Evolutionary conservation across 2,329 filamentous ascomycete species (phyloP).

Genomic region (Pleoardoris graminearum): DNA sequence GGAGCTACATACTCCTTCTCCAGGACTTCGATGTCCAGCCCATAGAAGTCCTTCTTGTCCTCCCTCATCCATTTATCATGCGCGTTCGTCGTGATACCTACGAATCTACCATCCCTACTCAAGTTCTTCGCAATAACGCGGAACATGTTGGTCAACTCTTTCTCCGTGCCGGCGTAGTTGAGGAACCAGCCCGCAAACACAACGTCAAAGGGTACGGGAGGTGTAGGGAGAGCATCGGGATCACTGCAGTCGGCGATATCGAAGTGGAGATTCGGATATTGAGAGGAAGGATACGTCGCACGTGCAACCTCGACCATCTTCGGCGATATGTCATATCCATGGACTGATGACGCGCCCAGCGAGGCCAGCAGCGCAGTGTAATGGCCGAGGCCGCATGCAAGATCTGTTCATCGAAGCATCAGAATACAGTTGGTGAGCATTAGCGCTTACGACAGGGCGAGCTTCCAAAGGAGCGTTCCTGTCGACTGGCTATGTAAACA

Average conservation of each 20-base stretch:
- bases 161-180: conserved; percentile 33
- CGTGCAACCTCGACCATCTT: conserved; percentile 29
- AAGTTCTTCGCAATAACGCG: conserved; percentile 25
- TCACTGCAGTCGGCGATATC: conserved; percentile 31
- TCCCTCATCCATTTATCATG: conserved; percentile 20
- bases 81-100: conserved; percentile 32
- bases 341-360: conserved; percentile 25
- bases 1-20: conserved; percentile 25
- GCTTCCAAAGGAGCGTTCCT: not conserved
- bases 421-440: not conserved
- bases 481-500: too few species aligned
- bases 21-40: conserved; percentile 25
- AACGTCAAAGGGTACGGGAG: conserved; percentile 20
- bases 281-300: conserved; percentile 18
- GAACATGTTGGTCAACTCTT: conserved; percentile 29
- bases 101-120: conserved; percentile 18
- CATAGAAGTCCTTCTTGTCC: conserved; percentile 29
- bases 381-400: conserved; percentile 37
- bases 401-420: conserved; percentile 18
- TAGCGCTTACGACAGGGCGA: not conserved
- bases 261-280: conserved; percentile 24
- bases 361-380: conserved; percentile 27
- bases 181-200: conserved; percentile 39
- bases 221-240: conserved; percentile 1
- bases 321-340: conserved; percentile 34